phyloP scores from a whole-genome alignment of 768 basidiomycete genomes.

The Boletus pseudopeckii region DNA sequence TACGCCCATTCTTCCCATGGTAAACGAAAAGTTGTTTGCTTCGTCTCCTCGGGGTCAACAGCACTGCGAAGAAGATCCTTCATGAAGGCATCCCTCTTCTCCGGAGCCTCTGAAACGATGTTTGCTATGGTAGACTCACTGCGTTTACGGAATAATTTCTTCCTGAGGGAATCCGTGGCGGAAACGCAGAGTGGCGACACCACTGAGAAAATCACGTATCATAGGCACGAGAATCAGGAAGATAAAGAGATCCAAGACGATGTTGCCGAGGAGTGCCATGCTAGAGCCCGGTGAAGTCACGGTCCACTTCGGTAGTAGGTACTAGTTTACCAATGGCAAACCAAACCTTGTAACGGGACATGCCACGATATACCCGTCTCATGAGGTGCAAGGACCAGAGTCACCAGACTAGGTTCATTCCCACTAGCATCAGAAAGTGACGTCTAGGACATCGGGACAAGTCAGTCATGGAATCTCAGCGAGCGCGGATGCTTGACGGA shows the following conservation, averaged over 20 bases:
- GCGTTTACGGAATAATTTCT: conserved; percentile 31
- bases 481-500: conserved; percentile 8
- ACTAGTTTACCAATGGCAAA: conserved; percentile 22
- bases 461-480: conserved; percentile 2
- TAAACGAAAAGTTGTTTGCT: conserved; percentile 20
- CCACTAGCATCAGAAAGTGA: conserved; percentile 27
- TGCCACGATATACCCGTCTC: conserved; percentile 21
- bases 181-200: conserved; percentile 20
- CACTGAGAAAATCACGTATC: conserved; percentile 20
- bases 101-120: conserved; percentile 21
- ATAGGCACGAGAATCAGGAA: conserved; percentile 26
- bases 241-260: conserved; percentile 25
- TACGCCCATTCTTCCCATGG: conserved; percentile 35
- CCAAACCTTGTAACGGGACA: conserved; percentile 29
- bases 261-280: conserved; percentile 23
- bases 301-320: conserved; percentile 8
- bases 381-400: conserved; percentile 23
- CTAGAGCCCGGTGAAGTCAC: conserved; percentile 13
- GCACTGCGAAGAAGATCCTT: conserved; percentile 28
- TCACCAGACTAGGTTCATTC: conserved; percentile 27
- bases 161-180: conserved; percentile 27
- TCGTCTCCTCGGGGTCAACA: conserved; percentile 30
- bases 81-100: conserved; percentile 26
- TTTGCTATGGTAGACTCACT: conserved; percentile 25
- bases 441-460: conserved; percentile 12